Percentiles rank a stretch among this genome's conserved stretches.
phyloP scores from a whole-genome alignment of 495 filamentous ascomycete genomes.

The Annulohypoxylon maeteangense region DNA sequence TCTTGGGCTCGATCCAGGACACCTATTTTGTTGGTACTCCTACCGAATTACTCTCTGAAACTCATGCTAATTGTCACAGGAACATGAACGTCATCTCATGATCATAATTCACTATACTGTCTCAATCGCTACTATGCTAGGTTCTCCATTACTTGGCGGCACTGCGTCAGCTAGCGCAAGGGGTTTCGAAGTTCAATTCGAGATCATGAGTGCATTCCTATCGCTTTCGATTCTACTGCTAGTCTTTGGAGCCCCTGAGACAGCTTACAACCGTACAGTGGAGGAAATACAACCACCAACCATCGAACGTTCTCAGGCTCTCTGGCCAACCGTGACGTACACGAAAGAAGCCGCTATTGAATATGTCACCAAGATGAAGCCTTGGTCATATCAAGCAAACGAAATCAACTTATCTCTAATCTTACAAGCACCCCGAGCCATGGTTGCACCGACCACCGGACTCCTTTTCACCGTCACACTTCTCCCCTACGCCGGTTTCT shows the following conservation, averaged over 20 bases:
- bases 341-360: slow-evolving; percentile 44
- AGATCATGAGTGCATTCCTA: slow-evolving; percentile 59
- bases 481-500: slow-evolving; percentile 55
- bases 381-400: slow-evolving; percentile 49
- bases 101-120: slow-evolving; percentile 54
- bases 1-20: slow-evolving; percentile 59
- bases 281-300: slow-evolving; percentile 43
- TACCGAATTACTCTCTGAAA: neutral
- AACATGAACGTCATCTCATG: slow-evolving; percentile 57
- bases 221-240: slow-evolving; percentile 56
- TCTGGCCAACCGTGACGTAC: slow-evolving; percentile 45
- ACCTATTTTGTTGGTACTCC: slow-evolving; percentile 60
- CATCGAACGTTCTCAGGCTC: slow-evolving; percentile 46
- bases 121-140: slow-evolving; percentile 59
- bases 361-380: slow-evolving; percentile 54
- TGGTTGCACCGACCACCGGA: slow-evolving; percentile 56
- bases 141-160: slow-evolving; percentile 61
- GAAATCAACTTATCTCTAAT: slow-evolving; percentile 41
- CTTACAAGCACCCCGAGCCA: slow-evolving; percentile 56
- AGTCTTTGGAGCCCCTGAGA: slow-evolving; percentile 61
- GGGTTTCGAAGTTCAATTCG: slow-evolving; percentile 57
- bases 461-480: slow-evolving; percentile 57
- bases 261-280: slow-evolving; percentile 55
- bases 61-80: slow-evolving; percentile 48
- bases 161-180: slow-evolving; percentile 50